These are phyloP conservation scores for Paecilomyces sp. DNA, from an alignment of 2,329 filamentous ascomycete species.

Conservation along the genomic window DNA sequence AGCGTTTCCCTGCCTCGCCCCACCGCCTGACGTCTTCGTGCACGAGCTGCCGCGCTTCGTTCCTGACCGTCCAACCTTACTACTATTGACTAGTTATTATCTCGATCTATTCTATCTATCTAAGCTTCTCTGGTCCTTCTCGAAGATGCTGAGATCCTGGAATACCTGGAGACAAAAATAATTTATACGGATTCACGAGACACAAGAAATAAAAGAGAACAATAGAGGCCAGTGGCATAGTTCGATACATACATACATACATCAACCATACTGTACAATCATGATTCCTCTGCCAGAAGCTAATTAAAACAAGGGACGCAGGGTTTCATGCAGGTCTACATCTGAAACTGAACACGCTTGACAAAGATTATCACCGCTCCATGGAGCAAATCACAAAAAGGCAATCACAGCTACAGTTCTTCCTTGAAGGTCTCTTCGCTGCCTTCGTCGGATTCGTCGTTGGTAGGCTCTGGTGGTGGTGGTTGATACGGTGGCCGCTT, in stretches of 20 bases:
- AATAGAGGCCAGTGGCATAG: no score
- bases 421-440: conserved; percentile 35
- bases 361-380: not conserved
- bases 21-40: conserved; percentile 48
- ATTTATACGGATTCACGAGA: not conserved
- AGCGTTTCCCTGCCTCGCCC: conserved; percentile 20
- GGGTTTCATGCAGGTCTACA: not conserved
- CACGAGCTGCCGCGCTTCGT: conserved; percentile 48
- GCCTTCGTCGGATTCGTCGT: conserved; percentile 15
- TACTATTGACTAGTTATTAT: no score
- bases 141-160: not conserved
- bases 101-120: not conserved
- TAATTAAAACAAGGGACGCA: not conserved
- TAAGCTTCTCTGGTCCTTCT: not conserved
- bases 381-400: not conserved
- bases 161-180: not conserved
- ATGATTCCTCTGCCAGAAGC: not conserved
- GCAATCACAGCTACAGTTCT: conserved; percentile 24
- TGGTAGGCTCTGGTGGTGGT: conserved; percentile 1
- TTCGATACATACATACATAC: no score
- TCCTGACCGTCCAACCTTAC: not conserved
- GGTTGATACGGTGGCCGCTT: conserved; percentile 14
- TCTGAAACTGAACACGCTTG: not conserved
- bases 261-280: not conserved
- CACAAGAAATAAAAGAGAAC: not conserved